Percentiles rank a stretch among this genome's conserved stretches.
These are phyloP conservation scores for Phlyctochytrium planicorne DNA, from an alignment of 192 early-diverging fungal species.

Conservation along the genomic window DNA sequence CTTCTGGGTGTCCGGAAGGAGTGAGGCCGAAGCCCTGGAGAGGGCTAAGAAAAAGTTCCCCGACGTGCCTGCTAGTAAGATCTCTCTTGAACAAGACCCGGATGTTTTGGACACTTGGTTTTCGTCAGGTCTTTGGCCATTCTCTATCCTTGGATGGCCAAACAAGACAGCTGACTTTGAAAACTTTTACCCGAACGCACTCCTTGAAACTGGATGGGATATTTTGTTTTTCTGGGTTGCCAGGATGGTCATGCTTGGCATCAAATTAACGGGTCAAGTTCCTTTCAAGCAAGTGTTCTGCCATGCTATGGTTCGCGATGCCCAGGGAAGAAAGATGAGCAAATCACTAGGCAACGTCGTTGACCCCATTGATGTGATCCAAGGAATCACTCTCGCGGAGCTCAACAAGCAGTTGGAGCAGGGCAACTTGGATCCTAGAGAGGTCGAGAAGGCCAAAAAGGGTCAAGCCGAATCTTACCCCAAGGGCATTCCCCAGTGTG, in stretches of 20 bases:
- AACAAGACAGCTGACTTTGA: constrained; percentile 81
- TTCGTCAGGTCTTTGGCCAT: constrained; percentile 98
- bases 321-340: constrained; percentile 97
- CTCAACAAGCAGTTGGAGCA: constrained; percentile 74
- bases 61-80: constrained; percentile 54
- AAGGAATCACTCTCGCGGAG: constrained; percentile 80
- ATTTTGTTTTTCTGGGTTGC: constrained; percentile 99
- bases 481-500: constrained; percentile 96
- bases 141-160: constrained; percentile 97
- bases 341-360: constrained; percentile 97
- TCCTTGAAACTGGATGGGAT: constrained; percentile 98
- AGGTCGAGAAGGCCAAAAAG: constrained; percentile 82
- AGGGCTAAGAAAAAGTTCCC: constrained; percentile 81
- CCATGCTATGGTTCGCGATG: constrained; percentile 98
- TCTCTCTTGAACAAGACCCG: constrained; percentile 88
- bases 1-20: constrained; percentile 87
- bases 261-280: constrained; percentile 91
- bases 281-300: constrained; percentile 94
- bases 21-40: constrained; percentile 69
- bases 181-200: constrained; percentile 84
- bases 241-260: constrained; percentile 98
- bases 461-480: constrained; percentile 89
- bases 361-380: constrained; percentile 95
- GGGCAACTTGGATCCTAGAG: constrained; percentile 88
- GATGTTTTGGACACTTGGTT: constrained; percentile 99